Evolutionary conservation across 2,329 filamentous ascomycete species (phyloP), one percentile per base, ranked within the genome.

Genomic region (Podosphaera fusca): DNA sequence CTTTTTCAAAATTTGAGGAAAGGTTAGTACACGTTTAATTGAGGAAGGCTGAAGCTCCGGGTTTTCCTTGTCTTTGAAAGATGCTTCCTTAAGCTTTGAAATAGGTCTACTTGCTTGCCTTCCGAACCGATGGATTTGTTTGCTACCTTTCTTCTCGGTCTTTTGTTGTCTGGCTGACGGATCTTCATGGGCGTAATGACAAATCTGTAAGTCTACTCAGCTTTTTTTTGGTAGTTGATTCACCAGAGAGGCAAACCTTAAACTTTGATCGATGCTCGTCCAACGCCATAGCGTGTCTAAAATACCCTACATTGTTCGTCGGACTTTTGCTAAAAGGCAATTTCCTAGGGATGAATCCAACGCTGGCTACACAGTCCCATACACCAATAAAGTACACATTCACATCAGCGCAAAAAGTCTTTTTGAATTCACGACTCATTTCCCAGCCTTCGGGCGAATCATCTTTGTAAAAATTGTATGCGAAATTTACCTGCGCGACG

Each of bases 201-300:
- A 54, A 29, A 54, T 31, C 52, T 54, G 35, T 12, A 42, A 29
- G 1, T 21, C 7, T 9, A 7, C 29, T 54, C 33, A 54, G 52
- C 14, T 2, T 21, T n/a, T 4, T 40, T 33, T 14, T 33, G 7
- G 1, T 21, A 53, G 14, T 36, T 14, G 21, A 21, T 35, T n/a
- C 10, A 38, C 6, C 10, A 38, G 35, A 38, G 53, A 69, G 67
- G 38, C 68, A 69, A 29, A 70, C 61, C 58, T 72, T 72, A 67
- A 73, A 73, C 59, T 73, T 73, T 7, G 70, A 65, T 46, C 71
- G 61, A 49, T 67, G 69, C 61, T 73, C 71, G 59, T 73, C 70
- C 14, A 73, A 61, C 1, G 70, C 69, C 65, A 73, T 71, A 4
- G 71, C 71, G 60, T 73, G 71, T 42, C 71, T 63, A 58, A 73